These are phyloP conservation scores for Nematodospora valgi DNA, from an alignment of 805 yeast species.

Conservation along the genomic window DNA sequence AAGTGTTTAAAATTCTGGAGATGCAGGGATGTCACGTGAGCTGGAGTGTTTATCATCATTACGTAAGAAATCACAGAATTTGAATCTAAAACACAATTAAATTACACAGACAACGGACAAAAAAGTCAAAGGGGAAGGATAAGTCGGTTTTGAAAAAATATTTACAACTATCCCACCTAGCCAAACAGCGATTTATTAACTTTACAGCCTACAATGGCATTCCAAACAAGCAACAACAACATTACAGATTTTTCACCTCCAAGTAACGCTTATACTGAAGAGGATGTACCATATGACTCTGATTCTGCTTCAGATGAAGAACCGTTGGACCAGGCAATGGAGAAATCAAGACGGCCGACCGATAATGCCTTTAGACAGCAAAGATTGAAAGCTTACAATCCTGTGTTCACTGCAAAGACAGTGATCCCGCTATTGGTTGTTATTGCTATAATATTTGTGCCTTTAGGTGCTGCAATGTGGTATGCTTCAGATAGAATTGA, in stretches of 20 bases:
- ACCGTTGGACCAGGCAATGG: constrained; percentile 38
- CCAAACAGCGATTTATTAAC: too few relatives aligned
- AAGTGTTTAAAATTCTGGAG: too few relatives aligned
- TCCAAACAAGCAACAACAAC: not conserved
- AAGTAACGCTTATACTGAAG: not conserved
- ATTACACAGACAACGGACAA: too few relatives aligned
- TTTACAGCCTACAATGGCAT: not conserved
- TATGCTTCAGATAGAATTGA: constrained; percentile 36
- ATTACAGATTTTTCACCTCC: constrained; percentile 1
- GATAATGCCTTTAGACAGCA: constrained; percentile 59
- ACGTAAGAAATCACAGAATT: too few relatives aligned
- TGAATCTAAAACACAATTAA: too few relatives aligned
- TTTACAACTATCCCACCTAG: too few relatives aligned
- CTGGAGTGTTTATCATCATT: too few relatives aligned
- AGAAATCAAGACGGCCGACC: constrained; percentile 61
- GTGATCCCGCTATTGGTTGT: constrained; percentile 38
- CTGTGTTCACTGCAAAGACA: constrained; percentile 40
- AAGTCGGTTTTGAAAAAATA: too few relatives aligned
- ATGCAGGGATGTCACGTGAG: too few relatives aligned
- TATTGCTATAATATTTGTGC: constrained; percentile 39
- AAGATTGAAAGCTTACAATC: constrained; percentile 48
- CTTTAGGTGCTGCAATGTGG: constrained; percentile 48
- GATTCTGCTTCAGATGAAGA: constrained; percentile 42
- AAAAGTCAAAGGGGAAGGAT: too few relatives aligned
- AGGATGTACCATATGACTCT: constrained; percentile 23